Evolutionary conservation across 2,329 filamentous ascomycete species (phyloP).

Genomic region (Elsinoe perseae): DNA sequence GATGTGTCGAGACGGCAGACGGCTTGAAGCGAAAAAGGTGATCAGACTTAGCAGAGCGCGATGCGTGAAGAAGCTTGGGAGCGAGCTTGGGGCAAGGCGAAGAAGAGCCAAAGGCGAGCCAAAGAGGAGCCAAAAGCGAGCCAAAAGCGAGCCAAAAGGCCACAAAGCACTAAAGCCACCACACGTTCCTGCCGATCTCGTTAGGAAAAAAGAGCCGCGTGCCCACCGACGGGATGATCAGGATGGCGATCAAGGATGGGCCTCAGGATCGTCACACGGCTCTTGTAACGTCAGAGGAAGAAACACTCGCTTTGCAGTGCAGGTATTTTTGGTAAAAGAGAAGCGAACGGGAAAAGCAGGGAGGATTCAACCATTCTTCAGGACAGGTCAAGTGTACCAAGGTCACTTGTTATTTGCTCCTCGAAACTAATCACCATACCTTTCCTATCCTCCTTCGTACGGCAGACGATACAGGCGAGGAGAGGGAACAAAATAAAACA

Average conservation of each 20-base stretch:
- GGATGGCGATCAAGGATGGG: constrained; percentile 8
- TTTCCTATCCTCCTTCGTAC: too few relatives aligned
- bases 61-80: background rate
- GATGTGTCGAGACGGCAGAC: background rate
- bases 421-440: background rate
- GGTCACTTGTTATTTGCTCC: too few relatives aligned
- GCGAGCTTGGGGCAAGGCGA: background rate
- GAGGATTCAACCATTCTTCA: background rate
- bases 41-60: background rate
- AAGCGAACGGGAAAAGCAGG: constrained; percentile 1
- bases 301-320: background rate
- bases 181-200: background rate
- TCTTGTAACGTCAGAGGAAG: constrained; percentile 7
- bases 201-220: background rate
- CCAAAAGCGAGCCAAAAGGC: background rate
- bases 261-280: constrained; percentile 7
- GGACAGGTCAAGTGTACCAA: background rate
- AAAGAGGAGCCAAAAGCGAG: background rate
- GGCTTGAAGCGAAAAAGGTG: constrained; percentile 11
- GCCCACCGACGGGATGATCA: constrained; percentile 2
- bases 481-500: background rate
- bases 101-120: background rate
- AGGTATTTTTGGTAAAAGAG: background rate
- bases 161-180: background rate
- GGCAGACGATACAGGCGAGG: too few relatives aligned